Percentiles rank a stretch among this genome's conserved stretches.
Conservation (phyloP, 192 early-diverging fungal genomes). For the Oehlia diaphana region DNA sequence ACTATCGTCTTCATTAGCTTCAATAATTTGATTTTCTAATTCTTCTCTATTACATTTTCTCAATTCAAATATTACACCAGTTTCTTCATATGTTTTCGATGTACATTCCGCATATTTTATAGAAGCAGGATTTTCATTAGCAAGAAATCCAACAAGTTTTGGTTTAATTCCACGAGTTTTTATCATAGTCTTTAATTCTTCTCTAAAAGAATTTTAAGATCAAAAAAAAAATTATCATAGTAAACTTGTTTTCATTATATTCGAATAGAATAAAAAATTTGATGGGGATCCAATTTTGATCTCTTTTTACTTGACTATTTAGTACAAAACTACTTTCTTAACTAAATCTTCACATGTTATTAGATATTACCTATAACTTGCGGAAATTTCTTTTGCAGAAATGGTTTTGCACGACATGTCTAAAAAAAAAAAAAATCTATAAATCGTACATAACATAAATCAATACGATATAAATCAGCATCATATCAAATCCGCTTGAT, state of each 20-base stretch:
- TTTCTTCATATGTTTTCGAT: slow-evolving; percentile 86
- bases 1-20: slow-evolving; percentile 81
- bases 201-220: slow-evolving; percentile 37
- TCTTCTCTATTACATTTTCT: slow-evolving; percentile 78
- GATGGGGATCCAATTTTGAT: background rate
- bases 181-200: slow-evolving; percentile 62
- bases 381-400: slow-evolving; percentile 6
- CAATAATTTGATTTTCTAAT: slow-evolving; percentile 80
- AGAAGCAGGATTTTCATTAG: slow-evolving; percentile 91
- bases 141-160: slow-evolving; percentile 90
- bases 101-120: slow-evolving; percentile 96
- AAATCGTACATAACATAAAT: too few species aligned
- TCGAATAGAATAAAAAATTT: background rate
- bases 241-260: background rate
- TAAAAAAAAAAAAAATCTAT: background rate
- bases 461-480: too few species aligned
- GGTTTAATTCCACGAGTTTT: slow-evolving; percentile 61
- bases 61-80: slow-evolving; percentile 90
- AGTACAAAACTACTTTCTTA: background rate
- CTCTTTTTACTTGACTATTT: background rate
- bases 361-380: slow-evolving; percentile 1
- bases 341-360: too few species aligned
- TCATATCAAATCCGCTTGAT: too few species aligned
- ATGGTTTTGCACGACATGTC: slow-evolving; percentile 10
- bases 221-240: background rate